Base-by-base conservation (phyloP, 1,284 basidiomycete species). In the Chiua sp. region DNA sequence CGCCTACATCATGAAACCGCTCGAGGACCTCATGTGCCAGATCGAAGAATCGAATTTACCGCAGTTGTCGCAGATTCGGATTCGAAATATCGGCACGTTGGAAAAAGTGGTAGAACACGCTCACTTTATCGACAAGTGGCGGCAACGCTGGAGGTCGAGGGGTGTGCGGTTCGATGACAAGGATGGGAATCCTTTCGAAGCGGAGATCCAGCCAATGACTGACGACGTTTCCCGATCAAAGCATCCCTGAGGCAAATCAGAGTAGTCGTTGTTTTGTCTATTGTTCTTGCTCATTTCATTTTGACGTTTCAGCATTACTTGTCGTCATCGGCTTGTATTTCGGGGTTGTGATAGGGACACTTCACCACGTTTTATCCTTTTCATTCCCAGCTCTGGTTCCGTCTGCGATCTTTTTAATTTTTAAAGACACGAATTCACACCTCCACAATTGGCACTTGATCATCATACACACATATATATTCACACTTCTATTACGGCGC, bases 111-210 rank as follows among this genome's bases (percentile, higher is more conserved):
- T 70, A 8, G 69, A 76, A 7, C 69, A 80, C 30, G 62, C 65
- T 0, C 44, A 55, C 0, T 77, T 73, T 63, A 66, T 81, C 44
- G 62, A 72, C 37, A 69, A 66, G 42, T 80, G 79, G 80, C 74
- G 73, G 60, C 53, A 65, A 33, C 68, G 71, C 15, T 81, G 76
- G 77, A 68, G 66, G 32, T 66, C 74, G 46, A 70, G 72, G 47
- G 74, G 74, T 7, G 70, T 80, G 16, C 68, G 70, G 46, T 80
- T 80, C 51, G 68, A 73, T 28, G 76, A 81, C 64, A 79, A 77
- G 65, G 65, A 68, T 48, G 80, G 79, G 18, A 61, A 59, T 23
- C 69, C 74, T 11, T 79, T 75, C 44, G 51, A 64, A 32, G 39
- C 72, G 16, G 62, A 67, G 26, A 47, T 60, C 53, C 69, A 58